Evolutionary conservation across 2,329 filamentous ascomycete species (phyloP).

Genomic region (Sclerotiophoma versabilis): DNA sequence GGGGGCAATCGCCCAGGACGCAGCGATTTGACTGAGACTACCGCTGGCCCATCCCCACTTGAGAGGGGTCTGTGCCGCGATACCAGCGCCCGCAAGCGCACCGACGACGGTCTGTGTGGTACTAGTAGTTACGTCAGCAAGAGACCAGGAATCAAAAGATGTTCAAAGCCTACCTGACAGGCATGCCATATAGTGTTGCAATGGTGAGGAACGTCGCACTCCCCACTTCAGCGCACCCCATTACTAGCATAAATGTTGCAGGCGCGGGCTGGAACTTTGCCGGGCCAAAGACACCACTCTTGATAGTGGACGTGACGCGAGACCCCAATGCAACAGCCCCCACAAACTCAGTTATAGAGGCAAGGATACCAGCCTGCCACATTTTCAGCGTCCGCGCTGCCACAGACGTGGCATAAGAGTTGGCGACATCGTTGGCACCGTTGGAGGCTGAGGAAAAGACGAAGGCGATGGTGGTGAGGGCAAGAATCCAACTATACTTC

Average conservation of each 20-base stretch:
- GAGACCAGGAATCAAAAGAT: accelerated
- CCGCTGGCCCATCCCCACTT: constrained; percentile 39
- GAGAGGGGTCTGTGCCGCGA: constrained; percentile 51
- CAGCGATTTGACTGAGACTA: constrained; percentile 47
- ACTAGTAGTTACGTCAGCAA: constrained; percentile 40
- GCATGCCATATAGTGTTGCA: constrained; percentile 60
- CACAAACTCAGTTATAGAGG: constrained; percentile 59
- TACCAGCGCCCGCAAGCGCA: constrained; percentile 66
- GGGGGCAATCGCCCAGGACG: constrained; percentile 60
- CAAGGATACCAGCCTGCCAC: constrained; percentile 60
- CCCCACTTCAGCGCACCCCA: constrained; percentile 63
- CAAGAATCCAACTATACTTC: constrained; percentile 53
- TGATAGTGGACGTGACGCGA: constrained; percentile 67
- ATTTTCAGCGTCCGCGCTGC: constrained; percentile 61
- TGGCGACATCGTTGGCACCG: constrained; percentile 62
- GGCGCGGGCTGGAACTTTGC: constrained; percentile 56
- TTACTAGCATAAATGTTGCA: constrained; percentile 64
- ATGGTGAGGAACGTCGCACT: constrained; percentile 64
- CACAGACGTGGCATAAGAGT: constrained; percentile 59
- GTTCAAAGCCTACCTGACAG: constrained; percentile 48
- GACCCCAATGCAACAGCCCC: constrained; percentile 61
- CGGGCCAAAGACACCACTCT: constrained; percentile 64
- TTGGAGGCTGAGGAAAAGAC: constrained; percentile 47
- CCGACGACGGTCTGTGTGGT: constrained; percentile 69
- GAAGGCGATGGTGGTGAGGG: constrained; percentile 51